phyloP scores from a whole-genome alignment of 768 basidiomycete genomes.

The Xerocomellus dryophilus region DNA sequence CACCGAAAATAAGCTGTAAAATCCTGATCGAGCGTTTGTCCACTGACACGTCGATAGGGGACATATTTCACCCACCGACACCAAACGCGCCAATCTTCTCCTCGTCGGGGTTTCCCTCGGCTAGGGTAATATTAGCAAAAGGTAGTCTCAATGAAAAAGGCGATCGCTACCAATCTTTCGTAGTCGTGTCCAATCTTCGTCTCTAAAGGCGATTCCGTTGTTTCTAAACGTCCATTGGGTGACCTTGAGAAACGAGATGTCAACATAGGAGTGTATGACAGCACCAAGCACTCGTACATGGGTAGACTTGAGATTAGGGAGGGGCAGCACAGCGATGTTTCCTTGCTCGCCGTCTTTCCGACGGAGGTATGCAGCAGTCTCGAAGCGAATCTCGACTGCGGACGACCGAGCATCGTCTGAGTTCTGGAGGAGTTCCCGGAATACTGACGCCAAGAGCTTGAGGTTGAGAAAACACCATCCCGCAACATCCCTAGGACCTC shows the following conservation, averaged over 20 bases:
- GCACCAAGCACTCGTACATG: constrained; percentile 38
- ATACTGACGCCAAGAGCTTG: too few species aligned
- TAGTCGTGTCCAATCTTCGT: background rate
- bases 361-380: constrained; percentile 33
- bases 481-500: background rate
- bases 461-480: background rate
- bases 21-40: constrained; percentile 37
- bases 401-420: too few species aligned
- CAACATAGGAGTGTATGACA: background rate
- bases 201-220: background rate
- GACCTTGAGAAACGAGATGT: background rate
- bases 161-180: constrained; percentile 23
- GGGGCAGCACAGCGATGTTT: constrained; percentile 13
- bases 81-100: constrained; percentile 25
- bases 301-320: constrained; percentile 67
- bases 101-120: constrained; percentile 23
- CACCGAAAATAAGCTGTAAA: constrained; percentile 78
- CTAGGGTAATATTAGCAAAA: background rate
- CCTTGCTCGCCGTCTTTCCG: constrained; percentile 10
- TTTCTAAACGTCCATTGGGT: background rate
- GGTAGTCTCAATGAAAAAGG: too few species aligned
- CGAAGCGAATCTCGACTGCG: too few species aligned
- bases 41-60: too few species aligned
- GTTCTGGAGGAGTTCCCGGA: too few species aligned
- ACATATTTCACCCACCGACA: constrained; percentile 10